Evolutionary conservation across 495 filamentous ascomycete species (phyloP).

Genomic region (Tuber magnatum): DNA sequence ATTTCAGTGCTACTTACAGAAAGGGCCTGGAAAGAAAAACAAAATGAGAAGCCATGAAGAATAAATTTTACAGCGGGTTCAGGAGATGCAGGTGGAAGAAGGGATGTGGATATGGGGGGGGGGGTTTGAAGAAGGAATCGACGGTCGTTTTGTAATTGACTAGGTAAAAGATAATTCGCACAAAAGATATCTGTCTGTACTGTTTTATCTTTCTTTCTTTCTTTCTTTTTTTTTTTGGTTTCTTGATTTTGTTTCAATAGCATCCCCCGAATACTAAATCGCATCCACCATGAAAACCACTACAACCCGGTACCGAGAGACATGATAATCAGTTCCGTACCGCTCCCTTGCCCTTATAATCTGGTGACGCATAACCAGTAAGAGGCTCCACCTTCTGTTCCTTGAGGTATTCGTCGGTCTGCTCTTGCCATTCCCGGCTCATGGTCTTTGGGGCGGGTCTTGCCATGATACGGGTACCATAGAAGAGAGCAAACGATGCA

Average conservation of each 20-base stretch:
- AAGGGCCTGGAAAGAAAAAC: not conserved
- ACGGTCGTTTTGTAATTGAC: conserved; percentile 1
- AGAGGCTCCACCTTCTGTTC: conserved; percentile 89
- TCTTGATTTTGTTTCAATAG: conserved; percentile 1
- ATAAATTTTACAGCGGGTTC: not conserved
- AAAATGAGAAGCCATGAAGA: not conserved
- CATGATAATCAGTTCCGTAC: conserved; percentile 52
- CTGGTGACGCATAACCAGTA: conserved; percentile 72
- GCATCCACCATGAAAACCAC: conserved; percentile 6
- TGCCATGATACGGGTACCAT: conserved; percentile 56
- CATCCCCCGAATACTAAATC: not conserved
- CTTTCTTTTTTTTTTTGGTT: not conserved
- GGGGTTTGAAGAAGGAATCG: not conserved
- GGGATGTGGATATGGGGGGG: not conserved
- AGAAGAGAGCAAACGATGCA: conserved; percentile 59
- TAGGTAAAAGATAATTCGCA: conserved; percentile 2
- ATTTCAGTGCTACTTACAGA: not conserved
- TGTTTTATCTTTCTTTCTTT: conserved; percentile 4
- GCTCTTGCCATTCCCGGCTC: conserved; percentile 92
- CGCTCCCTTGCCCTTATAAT: conserved; percentile 72
- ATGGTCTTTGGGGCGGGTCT: conserved; percentile 71
- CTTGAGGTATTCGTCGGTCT: conserved; percentile 81
- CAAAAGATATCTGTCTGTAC: conserved; percentile 2
- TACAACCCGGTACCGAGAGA: not conserved
- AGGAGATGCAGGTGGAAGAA: not conserved